Base-by-base conservation (phyloP, 2,329 filamentous ascomycete species). In the Trichoderma hamatum region DNA sequence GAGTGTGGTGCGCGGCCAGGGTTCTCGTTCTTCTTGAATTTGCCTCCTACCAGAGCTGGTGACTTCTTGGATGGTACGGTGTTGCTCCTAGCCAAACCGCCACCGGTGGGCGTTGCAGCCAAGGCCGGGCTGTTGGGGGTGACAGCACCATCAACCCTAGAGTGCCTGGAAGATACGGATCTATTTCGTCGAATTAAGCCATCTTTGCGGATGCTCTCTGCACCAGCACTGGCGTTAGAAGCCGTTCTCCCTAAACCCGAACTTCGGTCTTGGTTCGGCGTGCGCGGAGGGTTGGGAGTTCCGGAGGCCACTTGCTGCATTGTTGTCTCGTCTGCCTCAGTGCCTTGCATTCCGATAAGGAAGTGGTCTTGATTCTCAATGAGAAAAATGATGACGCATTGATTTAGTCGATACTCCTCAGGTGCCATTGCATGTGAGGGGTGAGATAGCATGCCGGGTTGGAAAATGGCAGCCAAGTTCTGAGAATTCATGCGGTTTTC, bases 351-450 rank as follows among this genome's bases (percentile, higher is more conserved):
- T 67, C 96, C 96, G 72, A 99, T 96, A 72, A 99, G 84, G 84
- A 99, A 99, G 80, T 97, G 93, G 76, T 99, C 96, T 79, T 99
- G 96, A 75, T 99, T 97, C 77, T 98, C 94, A 73, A 99, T 99
- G 74, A 99, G 83, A 80, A 99, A 99, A 62, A 99, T 97, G 72
- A 99, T 86, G 24, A 99, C 95, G 75, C 96, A 95, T 84, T 99
- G 96, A 77, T 96, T 98, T 6, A 99, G 84, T 36, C 93, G 90
- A 78, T 99, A 99, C 77, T 98, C 95, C 69, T 92, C 88, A 0
- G 96, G 96, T 0, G 93, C 90, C 95, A 99, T 98, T 76, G 97
- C 94, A 78, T 99, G 96, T 70, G 88, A 84, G 1, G 96, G 96
- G 78, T 99, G 96, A 2, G 94, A 97, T 16, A 99, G 86, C 82